These are phyloP conservation scores for Rutstroemia sydowiana DNA, from an alignment of 2,329 filamentous ascomycete species.

Conservation along the genomic window DNA sequence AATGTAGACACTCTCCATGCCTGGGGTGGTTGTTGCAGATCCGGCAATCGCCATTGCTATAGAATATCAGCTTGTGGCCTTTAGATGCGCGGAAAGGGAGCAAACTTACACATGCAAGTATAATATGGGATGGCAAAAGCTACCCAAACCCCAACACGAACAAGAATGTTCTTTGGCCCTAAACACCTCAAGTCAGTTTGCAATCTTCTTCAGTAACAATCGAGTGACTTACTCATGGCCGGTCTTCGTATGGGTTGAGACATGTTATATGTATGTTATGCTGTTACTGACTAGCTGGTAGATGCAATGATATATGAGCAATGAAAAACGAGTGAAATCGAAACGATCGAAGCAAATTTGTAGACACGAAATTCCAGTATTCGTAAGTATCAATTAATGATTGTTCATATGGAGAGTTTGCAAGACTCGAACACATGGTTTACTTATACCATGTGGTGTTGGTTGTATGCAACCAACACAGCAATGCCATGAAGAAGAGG, in stretches of 20 bases:
- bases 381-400: too few species aligned
- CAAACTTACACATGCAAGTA: not conserved
- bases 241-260: conserved; percentile 3
- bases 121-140: conserved; percentile 4
- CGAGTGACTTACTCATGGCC: conserved; percentile 6
- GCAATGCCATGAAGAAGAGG: too few species aligned
- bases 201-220: not conserved
- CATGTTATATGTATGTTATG: not conserved
- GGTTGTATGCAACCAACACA: too few species aligned
- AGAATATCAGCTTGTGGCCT: not conserved
- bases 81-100: not conserved
- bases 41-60: conserved; percentile 6
- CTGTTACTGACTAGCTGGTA: not conserved
- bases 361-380: too few species aligned
- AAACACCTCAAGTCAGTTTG: not conserved
- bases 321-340: not conserved
- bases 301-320: not conserved
- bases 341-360: too few species aligned
- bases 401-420: too few species aligned
- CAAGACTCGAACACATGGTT: too few species aligned
- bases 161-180: conserved; percentile 7
- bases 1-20: conserved; percentile 3
- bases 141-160: conserved; percentile 4
- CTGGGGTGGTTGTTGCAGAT: conserved; percentile 3
- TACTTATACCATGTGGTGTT: too few species aligned